phyloP scores from a whole-genome alignment of 805 yeast species.

The Metschnikowia bowlesiae region DNA sequence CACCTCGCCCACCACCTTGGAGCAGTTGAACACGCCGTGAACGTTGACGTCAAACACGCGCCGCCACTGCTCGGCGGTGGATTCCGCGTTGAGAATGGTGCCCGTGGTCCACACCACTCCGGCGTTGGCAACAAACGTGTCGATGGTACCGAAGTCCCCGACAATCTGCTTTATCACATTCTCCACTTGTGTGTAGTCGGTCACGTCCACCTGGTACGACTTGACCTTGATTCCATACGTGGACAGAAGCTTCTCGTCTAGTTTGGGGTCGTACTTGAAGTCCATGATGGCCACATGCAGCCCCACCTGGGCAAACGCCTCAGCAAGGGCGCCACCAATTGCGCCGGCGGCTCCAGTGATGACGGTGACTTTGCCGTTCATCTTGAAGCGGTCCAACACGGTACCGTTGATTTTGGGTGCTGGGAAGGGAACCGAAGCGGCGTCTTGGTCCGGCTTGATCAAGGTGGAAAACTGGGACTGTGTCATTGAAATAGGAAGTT shows the following conservation, averaged over 20 bases:
- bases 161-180: slow-evolving; percentile 46
- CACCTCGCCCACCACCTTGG: slow-evolving; percentile 66
- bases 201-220: slow-evolving; percentile 62
- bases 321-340: slow-evolving; percentile 27
- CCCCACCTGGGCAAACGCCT: slow-evolving; percentile 57
- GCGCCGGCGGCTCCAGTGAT: slow-evolving; percentile 31
- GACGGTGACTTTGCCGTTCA: slow-evolving; percentile 24
- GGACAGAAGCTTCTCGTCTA: slow-evolving; percentile 22
- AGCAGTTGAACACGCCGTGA: slow-evolving; percentile 42
- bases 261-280: slow-evolving; percentile 29
- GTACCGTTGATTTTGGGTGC: slow-evolving; percentile 15
- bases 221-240: slow-evolving; percentile 57
- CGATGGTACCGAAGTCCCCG: slow-evolving; percentile 73
- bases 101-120: slow-evolving; percentile 57
- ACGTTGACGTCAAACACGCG: slow-evolving; percentile 54
- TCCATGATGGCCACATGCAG: slow-evolving; percentile 44
- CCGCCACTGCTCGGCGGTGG: slow-evolving; percentile 60
- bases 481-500: background rate
- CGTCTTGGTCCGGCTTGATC: slow-evolving; percentile 18
- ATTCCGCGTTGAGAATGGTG: slow-evolving; percentile 35
- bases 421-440: slow-evolving; percentile 13
- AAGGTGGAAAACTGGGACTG: slow-evolving; percentile 13
- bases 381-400: slow-evolving; percentile 14
- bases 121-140: slow-evolving; percentile 84
- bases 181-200: slow-evolving; percentile 47